A percentile compares a stretch with the other conserved stretches of the same genome.
These are phyloP conservation scores for Flaveria floridana DNA, from an alignment of 140 eudicot genomes.

Conservation along the genomic window DNA sequence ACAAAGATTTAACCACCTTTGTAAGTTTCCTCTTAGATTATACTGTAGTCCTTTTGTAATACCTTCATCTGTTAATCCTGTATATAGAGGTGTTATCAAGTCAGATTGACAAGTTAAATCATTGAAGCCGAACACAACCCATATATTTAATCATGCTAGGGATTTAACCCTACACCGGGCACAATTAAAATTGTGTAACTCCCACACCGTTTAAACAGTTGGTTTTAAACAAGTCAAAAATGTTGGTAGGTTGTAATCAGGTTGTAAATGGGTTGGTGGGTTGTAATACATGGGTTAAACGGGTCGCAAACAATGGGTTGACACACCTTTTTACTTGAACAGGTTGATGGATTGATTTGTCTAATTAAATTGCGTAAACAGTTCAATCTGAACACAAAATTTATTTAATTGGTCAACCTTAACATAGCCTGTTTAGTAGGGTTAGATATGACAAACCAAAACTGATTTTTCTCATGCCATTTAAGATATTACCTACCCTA, in stretches of 20 bases:
- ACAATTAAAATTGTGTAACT: neutral
- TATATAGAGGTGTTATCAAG: slow-evolving; percentile 5
- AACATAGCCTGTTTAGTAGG: neutral
- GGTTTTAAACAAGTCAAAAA: neutral
- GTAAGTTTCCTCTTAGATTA: slow-evolving; percentile 50
- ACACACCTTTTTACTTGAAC: too few species aligned
- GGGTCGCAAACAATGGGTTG: neutral
- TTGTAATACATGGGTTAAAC: neutral
- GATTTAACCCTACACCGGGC: neutral
- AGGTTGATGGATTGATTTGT: neutral
- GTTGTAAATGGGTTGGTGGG: too few species aligned
- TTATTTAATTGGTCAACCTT: neutral
- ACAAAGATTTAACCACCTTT: slow-evolving; percentile 56
- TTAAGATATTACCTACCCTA: neutral
- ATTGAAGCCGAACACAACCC: neutral
- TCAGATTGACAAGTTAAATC: neutral
- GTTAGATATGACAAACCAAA: slow-evolving; percentile 4
- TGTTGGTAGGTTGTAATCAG: neutral
- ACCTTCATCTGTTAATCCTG: slow-evolving; percentile 18
- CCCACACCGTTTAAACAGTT: neutral
- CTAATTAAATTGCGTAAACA: neutral
- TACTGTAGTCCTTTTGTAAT: slow-evolving; percentile 4
- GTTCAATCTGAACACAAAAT: neutral
- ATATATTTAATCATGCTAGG: neutral
- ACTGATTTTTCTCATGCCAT: neutral